Evolutionary conservation across 2,329 filamentous ascomycete genomes (phyloP).

Genomic region (Aureobasidium sp.): DNA sequence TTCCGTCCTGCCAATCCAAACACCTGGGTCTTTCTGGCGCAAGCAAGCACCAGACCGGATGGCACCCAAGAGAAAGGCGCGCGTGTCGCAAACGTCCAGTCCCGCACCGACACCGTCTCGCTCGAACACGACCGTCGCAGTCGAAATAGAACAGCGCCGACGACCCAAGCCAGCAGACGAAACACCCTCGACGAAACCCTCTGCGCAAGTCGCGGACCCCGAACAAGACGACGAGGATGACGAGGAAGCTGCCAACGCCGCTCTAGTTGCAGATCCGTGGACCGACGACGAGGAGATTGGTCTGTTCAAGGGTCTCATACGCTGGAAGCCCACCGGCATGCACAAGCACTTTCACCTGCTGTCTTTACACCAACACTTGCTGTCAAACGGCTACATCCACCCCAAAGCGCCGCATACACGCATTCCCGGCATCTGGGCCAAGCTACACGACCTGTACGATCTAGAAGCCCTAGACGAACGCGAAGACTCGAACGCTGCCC

Average conservation of each 20-base stretch:
- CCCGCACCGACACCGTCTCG: constrained; percentile 32
- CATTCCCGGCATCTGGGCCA: constrained; percentile 86
- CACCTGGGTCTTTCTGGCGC: background rate
- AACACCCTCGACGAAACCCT: background rate
- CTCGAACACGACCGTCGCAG: constrained; percentile 21
- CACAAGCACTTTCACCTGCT: constrained; percentile 93
- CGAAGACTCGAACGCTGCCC: constrained; percentile 50
- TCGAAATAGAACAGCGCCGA: constrained; percentile 19
- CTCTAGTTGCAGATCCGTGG: constrained; percentile 63
- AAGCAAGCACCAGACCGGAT: constrained; percentile 35
- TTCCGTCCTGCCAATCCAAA: background rate
- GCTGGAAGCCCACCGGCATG: constrained; percentile 94
- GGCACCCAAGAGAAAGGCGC: constrained; percentile 63
- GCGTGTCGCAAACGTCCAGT: constrained; percentile 44
- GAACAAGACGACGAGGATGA: background rate
- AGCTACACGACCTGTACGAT: constrained; percentile 76
- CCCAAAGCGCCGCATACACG: constrained; percentile 56
- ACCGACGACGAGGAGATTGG: constrained; percentile 92
- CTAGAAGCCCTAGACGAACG: constrained; percentile 78
- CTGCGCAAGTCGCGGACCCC: background rate
- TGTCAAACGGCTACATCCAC: constrained; percentile 27
- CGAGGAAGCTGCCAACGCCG: background rate
- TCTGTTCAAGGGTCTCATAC: constrained; percentile 83
- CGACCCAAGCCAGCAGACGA: background rate
- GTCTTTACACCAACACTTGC: constrained; percentile 47